Base-by-base conservation (phyloP, 148 eudicot species). In the Limonium bicolor region DNA sequence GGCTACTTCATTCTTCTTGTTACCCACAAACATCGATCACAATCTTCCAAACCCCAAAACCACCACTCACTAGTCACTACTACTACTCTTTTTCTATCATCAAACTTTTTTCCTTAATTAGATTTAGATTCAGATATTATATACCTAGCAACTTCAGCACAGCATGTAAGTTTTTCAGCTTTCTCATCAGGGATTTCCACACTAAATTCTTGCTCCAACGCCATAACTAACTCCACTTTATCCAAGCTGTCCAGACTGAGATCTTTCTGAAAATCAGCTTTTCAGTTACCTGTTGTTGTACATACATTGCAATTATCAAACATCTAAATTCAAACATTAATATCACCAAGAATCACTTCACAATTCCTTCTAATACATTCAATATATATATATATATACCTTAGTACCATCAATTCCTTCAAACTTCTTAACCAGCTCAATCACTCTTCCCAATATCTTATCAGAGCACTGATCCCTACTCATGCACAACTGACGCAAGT, bases 141-240 rank as follows among this genome's bases (percentile, higher is more conserved):
- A 50, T 61, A 74, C n/a, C 62, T 54, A 27, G 82, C 76, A 66
- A 81, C 86, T 55, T 77, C 86, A 44, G 82, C 69, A 42, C 87
- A 79, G 50, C 73, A 74, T 50, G 65, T 66, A 34, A 77, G 73
- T 61, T 71, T 77, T 59, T 81, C 78, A 30, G 76, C 92, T 44
- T 68, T 54, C 26, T 64, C 73, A 22, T 74, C 92, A 7, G 92
- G 73, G 30, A 81, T 77, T 48, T 81, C 85, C 15, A 77, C 53
- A 18, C 78, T 68, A 31, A 81, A 81, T 54, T 77, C 92, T 54
- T 73, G 62, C 64, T 81, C 92, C 46, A 81, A 63, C 22, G 85
- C 81, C 92, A 81, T 77, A 7, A 77, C 85, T 46, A 81, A 81
- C 64, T 81, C 92, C 54, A 71, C 76, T 45, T 73, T 70, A 40